Evolutionary conservation across 139 green algal genomes (phyloP), one percentile per base, ranked within the genome.

Genomic region (Ostreobium quekettii): DNA sequence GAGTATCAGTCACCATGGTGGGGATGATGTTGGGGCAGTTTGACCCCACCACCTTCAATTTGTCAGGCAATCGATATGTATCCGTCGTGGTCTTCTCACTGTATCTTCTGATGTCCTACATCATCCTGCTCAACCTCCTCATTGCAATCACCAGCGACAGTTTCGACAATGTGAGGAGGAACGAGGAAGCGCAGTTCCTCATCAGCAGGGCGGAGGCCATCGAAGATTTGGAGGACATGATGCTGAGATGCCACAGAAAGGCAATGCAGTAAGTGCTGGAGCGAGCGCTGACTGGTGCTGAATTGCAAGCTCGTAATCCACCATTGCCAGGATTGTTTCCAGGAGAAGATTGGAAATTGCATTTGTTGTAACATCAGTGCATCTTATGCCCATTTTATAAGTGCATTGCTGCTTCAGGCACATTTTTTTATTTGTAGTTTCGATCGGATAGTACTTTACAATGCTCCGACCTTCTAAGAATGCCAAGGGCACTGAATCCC

Each of bases 81-180:
- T n/a, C 35, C 4, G 42, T 68, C 35, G 7, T 56, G 49, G 3
- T 68, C 19, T 68, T 68, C 42, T 4, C 53, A 38, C 26, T 68
- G 61, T 68, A 68, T 26, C 49, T 68, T 36, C 8, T 68, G 24
- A 68, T 68, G 37, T 57, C 53, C 3, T 24, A 36, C 36, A 68
- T 68, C 36, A 53, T 68, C 11, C 31, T 68, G 26, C 36, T 68
- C 11, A 68, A 68, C 36, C 38, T 68, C 30, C 15, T 68, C 11
- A 68, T 68, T 26, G 61, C 61, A 15, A 53, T 68, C 36, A 68
- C 53, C 37, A n/a, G 61, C 19, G 61, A 68, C 36, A 68, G 61
- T 38, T 68, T 68, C 61, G 42, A 26, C 26, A 8, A 38, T 22
- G 53, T 68, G 22, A 53, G 36, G 36, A 57, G 8, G 37, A 32